Percentiles rank a stretch among this genome's conserved stretches.
Evolutionary conservation across 352 stramenopile genomes (phyloP).

Genomic region (Globisporangium radiosum): DNA sequence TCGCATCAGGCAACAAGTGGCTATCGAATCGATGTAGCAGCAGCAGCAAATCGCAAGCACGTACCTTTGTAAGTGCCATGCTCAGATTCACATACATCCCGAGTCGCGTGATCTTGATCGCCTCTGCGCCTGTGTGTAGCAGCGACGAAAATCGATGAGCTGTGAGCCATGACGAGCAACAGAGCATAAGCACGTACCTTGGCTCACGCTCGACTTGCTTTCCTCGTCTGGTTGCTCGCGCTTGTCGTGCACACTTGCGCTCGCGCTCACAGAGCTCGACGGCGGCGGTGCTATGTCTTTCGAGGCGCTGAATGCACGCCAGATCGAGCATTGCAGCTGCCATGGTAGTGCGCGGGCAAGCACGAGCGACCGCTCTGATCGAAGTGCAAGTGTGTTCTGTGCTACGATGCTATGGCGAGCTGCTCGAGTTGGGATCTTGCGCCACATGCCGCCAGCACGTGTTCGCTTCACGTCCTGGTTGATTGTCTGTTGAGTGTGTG

Average conservation of each 20-base stretch:
- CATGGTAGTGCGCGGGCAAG: too few relatives aligned
- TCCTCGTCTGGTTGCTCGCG: background rate
- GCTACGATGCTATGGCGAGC: too few relatives aligned
- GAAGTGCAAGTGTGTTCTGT: too few relatives aligned
- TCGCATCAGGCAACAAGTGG: conserved; percentile 6
- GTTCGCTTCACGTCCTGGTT: too few relatives aligned
- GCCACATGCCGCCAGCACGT: too few relatives aligned
- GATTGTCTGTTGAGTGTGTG: too few relatives aligned
- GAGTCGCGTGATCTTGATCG: conserved; percentile 87
- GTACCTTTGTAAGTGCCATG: conserved; percentile 87
- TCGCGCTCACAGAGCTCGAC: background rate
- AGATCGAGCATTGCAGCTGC: background rate
- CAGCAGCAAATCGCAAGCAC: background rate
- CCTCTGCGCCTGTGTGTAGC: conserved; percentile 32
- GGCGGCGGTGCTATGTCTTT: background rate
- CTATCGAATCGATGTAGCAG: conserved; percentile 15
- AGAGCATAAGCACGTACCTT: background rate
- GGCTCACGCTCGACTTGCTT: background rate
- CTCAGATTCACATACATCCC: conserved; percentile 92
- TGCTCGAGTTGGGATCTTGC: too few relatives aligned
- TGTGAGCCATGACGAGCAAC: background rate
- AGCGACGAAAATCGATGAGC: background rate
- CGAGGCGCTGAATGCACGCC: background rate
- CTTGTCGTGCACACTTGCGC: background rate
- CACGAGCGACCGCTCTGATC: too few relatives aligned